Base-by-base conservation (phyloP, 139 green algal species). In the Chlamydomonas sphaeroides region DNA sequence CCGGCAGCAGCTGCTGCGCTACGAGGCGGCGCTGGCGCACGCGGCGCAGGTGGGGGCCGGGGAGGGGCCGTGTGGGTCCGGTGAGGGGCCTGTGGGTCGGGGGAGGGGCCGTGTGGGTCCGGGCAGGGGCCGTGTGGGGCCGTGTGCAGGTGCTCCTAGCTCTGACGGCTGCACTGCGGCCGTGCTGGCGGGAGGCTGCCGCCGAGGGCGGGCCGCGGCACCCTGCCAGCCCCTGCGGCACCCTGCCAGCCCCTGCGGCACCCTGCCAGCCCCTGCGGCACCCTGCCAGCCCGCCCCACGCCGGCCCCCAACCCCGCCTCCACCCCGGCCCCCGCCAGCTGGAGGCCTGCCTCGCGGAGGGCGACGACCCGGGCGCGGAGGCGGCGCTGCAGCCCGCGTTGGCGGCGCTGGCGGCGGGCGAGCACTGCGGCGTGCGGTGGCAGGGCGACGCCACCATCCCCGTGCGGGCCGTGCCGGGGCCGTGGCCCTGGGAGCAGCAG, bases 11-110 rank as follows among this genome's bases (percentile, higher is more conserved):
- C 88, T 98, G 78, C 79, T 96, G 79, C 80, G 87, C 6, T 98
- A 98, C 80, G 92, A 98, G 74, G 38, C 39, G 7, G 92, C 94
- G 5, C 84, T 98, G 30, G 1, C 21, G 30, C 83, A 92, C 11
- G 94, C 91, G 17, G 80, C 66, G 8, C 48, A 38, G 26, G 84
- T 98, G 68, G 83, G 91, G 10, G 81, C 78, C 15, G 89, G 89
- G 66, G 66, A 20, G 66, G 2, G 38, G 61, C 6, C 33, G 33
- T 73, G 11, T 62, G 53, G 10, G 21, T 62, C 53, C 21, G n/a
- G 20, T 21, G 56, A 28, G 25, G 56, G 25, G 56, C 20, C 3
- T 5, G 56, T 2, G 65, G 36, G 65, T 14, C n/a, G 39, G 39
- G 66, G 38, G 35, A 17, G 6, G 25, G 38, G 66, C 49, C n/a